Evolutionary conservation across 495 filamentous ascomycete species (phyloP), one percentile per base, ranked within the genome.

Genomic region (Hypoxylon lenormandii): DNA sequence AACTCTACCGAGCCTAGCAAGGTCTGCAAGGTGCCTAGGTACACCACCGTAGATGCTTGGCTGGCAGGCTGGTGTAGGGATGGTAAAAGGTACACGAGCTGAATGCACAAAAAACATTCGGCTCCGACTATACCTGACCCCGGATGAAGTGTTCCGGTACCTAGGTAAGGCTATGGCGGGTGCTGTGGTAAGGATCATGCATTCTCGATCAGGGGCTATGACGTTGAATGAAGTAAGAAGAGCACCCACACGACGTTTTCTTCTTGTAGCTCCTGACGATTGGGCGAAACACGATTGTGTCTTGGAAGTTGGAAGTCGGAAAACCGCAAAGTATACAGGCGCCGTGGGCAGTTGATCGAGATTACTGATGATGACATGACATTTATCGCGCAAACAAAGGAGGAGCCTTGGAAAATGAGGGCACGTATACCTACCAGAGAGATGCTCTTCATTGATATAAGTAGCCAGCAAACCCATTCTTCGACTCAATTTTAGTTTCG

Each of bases 141-240:
- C 57, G 40, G 62, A 30, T 30, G 22, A 49, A n/a, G 46, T 59
- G 18, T 7, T 12, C 65, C 65, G n/a, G n/a, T n/a, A n/a, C n/a
- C 2, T 26, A 26, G 56, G 68, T 40, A 62, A 19, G 62, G n/a
- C 46, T 51, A 42, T 57, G 36, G 28, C 67, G 48, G 38, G 57
- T 11, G 38, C 46, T 18, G 38, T 19, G 8, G 43, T 47, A 58
- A 45, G 62, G 62, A 61, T 66, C 45, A 57, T 22, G 26, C 47
- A 33, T 54, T 23, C 30, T 16, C 5, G 66, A 47, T n/a, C 52
- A 64, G 54, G 53, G 58, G 56, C 22, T 40, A 74, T 74, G 72
- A 74, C 72, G 72, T 65, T 10, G 18, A 40, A 72, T 74, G 72
- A 74, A 68, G 65, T 74, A 66, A 74, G 56, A 62, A 52, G 19